Evolutionary conservation across 306 rosid genomes (phyloP), one percentile per base, ranked within the genome.

Genomic region (Cicer arietinum): DNA sequence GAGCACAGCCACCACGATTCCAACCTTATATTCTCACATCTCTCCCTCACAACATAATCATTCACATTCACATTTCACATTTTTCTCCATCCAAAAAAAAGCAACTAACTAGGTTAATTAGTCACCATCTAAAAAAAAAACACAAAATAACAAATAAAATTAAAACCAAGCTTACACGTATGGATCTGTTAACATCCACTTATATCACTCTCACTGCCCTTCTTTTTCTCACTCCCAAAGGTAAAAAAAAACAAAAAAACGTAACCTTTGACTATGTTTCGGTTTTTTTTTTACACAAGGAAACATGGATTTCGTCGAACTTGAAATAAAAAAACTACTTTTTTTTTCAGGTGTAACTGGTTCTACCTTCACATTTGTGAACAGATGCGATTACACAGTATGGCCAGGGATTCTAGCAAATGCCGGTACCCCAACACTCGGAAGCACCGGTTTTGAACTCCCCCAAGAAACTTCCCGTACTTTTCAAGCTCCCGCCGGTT

Each of bases 381-480:
- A 94, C 88, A 82, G 82, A 44, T 94, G 98, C 35, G 91, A 77
- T 2, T 83, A 84, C 95, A 87, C 97, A 4, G 97, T 94, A 0
- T 94, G 98, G 98, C 98, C 98, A 0, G 98, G 98, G 3, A 86
- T 94, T 80, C 95, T 94, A 9, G 88, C 97, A 10, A 90, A 92
- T 84, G 96, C 91, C 20, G 93, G 92, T 53, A 94, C 83, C 66
- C 88, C 96, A 8, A 39, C 73, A 0, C 97, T 94, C 59, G 90
- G 76, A 67, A 84, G 63, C 81, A 94, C 97, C 14, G 98, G 98
- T n/a, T 94, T 94, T 71, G 90, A 91, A 86, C 98, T 94, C 70
- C 95, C 90, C 1, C 82, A 75, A 6, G 89, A 83, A 42, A 73
- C 96, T 39, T 84, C 92, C 0, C 90, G 98, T 25, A 44, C 95